phyloP scores from a whole-genome alignment of 1,284 basidiomycete genomes.

The Pulchroboletus neoregius region DNA sequence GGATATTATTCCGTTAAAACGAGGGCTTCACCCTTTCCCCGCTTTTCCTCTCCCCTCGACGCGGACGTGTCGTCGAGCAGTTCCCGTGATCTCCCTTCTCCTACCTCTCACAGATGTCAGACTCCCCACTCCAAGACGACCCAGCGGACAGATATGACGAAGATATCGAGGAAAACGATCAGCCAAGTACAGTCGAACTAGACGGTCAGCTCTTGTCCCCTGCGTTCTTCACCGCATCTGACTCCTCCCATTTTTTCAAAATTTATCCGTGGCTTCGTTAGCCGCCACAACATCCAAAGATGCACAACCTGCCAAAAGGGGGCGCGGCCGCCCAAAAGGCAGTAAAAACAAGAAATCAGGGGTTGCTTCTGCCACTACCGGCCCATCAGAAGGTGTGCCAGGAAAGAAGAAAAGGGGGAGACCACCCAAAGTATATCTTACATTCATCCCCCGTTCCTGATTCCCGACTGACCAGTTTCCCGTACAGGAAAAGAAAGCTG shows the following conservation, averaged over 20 bases:
- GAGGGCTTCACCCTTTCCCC: constrained; percentile 57
- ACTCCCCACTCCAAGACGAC: constrained; percentile 40
- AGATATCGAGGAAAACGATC: constrained; percentile 42
- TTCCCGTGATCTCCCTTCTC: constrained; percentile 28
- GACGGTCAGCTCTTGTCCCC: constrained; percentile 32
- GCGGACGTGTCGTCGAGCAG: constrained; percentile 23
- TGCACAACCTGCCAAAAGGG: constrained; percentile 52
- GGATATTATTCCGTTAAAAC: constrained; percentile 69
- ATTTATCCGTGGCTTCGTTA: constrained; percentile 17
- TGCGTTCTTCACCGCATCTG: constrained; percentile 4
- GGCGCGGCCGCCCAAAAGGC: constrained; percentile 75
- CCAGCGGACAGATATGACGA: constrained; percentile 40
- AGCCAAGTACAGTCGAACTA: constrained; percentile 31
- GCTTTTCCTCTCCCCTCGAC: constrained; percentile 49
- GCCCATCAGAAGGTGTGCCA: constrained; percentile 35
- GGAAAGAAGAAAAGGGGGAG: constrained; percentile 64
- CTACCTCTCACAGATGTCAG: constrained; percentile 39
- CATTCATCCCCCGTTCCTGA: constrained; percentile 26
- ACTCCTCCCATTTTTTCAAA: constrained; percentile 20
- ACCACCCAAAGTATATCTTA: constrained; percentile 63
- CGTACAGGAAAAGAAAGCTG: constrained; percentile 52
- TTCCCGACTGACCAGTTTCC: constrained; percentile 25
- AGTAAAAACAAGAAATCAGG: constrained; percentile 75
- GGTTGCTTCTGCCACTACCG: constrained; percentile 37
- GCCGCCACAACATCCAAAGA: constrained; percentile 27